Evolutionary conservation across 352 stramenopile genomes (phyloP), one percentile per base, ranked within the genome.

Genomic region (Halophytophthora batemanensis): DNA sequence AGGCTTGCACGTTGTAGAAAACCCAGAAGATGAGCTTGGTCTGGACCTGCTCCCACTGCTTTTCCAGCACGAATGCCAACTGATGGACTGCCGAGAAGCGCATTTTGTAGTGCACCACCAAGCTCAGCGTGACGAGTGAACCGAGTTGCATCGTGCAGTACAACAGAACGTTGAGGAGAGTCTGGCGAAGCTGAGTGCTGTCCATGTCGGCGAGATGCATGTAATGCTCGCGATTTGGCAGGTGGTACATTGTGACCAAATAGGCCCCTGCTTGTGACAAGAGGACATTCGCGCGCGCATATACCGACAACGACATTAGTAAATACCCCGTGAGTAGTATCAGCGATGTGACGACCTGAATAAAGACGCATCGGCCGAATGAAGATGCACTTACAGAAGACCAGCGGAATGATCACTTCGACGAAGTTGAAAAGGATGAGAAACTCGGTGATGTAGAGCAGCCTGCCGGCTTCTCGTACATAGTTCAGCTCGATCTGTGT

Each of bases 381-480:
- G 4, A 31, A 31, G 4, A 31, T 31, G 17, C 8, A 66, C 62
- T 51, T 45, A 67, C 58, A 59, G 21, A 61, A 71, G 2, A 70
- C 50, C 14, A 66, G 40, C 7, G 57, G 61, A 10, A 66, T 57
- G 18, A 66, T 41, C 12, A 70, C 57, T 15, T 71, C 62, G 11
- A 73, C 63, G 14, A 64, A 73, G 25, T 71, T 68, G 23, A 66
- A 48, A 11, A 73, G 50, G 2, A 64, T 35, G 0, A 67, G 41
- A 37, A 71, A 71, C 45, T 67, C 62, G 15, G 62, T 41, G 25
- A 52, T 53, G 35, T 71, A 71, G 19, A 67, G 18, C 11, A 71
- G 23, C 5, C 48, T 28, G 14, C 46, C 40, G 2, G 50, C 43
- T 38, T 39, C n/a, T 2, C 45, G 45, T 0, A 56, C 56, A 5